Percentiles rank a stretch among this genome's conserved stretches.
These are phyloP conservation scores for Cyclotella sp. DNA, from an alignment of 108 stramenopile genomes.

Conservation along the genomic window DNA sequence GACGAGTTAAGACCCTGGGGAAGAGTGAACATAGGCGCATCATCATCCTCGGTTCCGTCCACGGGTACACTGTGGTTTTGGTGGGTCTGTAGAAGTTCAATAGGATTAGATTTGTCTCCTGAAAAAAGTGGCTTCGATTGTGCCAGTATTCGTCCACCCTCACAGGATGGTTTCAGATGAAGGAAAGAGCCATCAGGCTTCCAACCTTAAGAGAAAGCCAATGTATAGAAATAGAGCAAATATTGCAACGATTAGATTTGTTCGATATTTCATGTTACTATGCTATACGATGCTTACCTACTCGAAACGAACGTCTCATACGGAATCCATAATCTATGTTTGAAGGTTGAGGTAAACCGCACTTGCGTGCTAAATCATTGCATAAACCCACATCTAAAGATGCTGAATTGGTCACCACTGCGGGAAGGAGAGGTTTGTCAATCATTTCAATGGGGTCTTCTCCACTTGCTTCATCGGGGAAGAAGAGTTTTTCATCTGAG, in stretches of 20 bases:
- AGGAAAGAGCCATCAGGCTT: slow-evolving; percentile 80
- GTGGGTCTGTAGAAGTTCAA: slow-evolving; percentile 60
- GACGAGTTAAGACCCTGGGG: slow-evolving; percentile 6
- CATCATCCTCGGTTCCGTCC: slow-evolving; percentile 23
- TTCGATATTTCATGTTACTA: slow-evolving; percentile 5
- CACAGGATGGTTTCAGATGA: slow-evolving; percentile 17
- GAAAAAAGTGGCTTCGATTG: slow-evolving; percentile 39
- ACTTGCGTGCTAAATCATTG: slow-evolving; percentile 34
- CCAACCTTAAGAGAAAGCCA: slow-evolving; percentile 53
- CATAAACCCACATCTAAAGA: slow-evolving; percentile 33
- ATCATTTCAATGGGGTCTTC: neutral
- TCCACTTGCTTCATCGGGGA: slow-evolving; percentile 49
- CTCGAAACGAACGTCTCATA: slow-evolving; percentile 84
- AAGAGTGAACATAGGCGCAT: slow-evolving; percentile 56
- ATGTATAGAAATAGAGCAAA: neutral
- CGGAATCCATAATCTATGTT: slow-evolving; percentile 74
- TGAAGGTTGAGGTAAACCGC: slow-evolving; percentile 40
- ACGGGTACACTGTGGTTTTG: slow-evolving; percentile 36
- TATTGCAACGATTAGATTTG: neutral
- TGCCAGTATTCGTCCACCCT: slow-evolving; percentile 22
- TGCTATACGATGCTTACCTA: slow-evolving; percentile 45
- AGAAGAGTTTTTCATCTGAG: slow-evolving; percentile 28
- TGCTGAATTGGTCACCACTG: neutral
- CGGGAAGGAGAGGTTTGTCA: neutral
- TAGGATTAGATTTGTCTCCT: neutral